These are phyloP conservation scores for Astathelohania contejeani DNA, from an alignment of 371 early-diverging fungal species.

Conservation along the genomic window DNA sequence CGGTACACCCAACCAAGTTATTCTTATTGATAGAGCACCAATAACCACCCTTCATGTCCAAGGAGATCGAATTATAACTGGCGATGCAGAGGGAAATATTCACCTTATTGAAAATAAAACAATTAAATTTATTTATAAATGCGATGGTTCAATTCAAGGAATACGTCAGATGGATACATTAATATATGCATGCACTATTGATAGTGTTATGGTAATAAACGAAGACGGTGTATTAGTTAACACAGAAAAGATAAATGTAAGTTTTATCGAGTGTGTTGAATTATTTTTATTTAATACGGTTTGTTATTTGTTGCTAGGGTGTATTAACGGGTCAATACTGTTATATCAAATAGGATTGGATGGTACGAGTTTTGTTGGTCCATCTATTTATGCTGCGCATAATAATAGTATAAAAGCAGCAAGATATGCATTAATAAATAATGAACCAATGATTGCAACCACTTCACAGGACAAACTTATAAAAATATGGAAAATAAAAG, in stretches of 20 bases:
- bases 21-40: not conserved
- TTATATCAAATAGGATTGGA: not conserved
- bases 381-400: conserved; percentile 12
- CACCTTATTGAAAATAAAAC: not conserved
- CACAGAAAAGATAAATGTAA: not conserved
- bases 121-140: not conserved
- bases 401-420: conserved; percentile 26
- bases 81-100: not conserved
- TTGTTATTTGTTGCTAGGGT: not conserved
- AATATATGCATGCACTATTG: not conserved
- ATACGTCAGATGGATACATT: not conserved
- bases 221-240: not conserved
- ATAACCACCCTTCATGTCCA: not conserved
- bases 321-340: not conserved
- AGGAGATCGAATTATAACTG: not conserved
- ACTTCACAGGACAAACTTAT: conserved; percentile 30
- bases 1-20: not conserved
- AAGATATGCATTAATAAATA: conserved; percentile 1
- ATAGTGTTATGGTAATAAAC: not conserved
- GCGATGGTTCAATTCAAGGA: not conserved
- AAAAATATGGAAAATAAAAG: conserved; percentile 26
- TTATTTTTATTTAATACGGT: not conserved
- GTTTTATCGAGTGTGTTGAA: not conserved
- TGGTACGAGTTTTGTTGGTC: not conserved
- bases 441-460: conserved; percentile 10